Evolutionary conservation across 1,284 basidiomycete genomes (phyloP), one percentile per base, ranked within the genome.

Genomic region (Schizophyllum commune): DNA sequence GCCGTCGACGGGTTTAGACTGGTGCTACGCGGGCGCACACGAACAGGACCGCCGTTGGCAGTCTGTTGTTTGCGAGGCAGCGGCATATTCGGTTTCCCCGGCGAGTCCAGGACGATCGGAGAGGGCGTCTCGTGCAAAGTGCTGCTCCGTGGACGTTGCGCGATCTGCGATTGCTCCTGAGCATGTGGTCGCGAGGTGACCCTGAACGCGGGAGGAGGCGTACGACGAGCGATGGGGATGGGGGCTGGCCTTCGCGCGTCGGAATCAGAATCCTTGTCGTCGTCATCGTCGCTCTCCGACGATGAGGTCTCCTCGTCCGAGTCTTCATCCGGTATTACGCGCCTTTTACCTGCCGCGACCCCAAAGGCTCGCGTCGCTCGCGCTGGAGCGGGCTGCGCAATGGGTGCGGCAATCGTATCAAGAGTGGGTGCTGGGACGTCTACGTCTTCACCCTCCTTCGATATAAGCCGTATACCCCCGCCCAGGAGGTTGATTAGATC

Each of bases 151-250:
- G 59, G 64, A 21, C 67, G 58, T 7, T 63, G 17, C 20, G 39
- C 39, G 53, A 51, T 5, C 34, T 8, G 57, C 47, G 32, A 51
- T n/a, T n/a, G 13, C 19, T 11, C 54, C 55, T 52, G 58, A 63
- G 75, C 73, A 59, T 71, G 73, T 15, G 88, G 86, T 11, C 88
- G 76, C 11, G 86, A 88, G 2, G 84, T 87, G 33, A 89, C 87
- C 60, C 82, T 83, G 67, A 89, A 91, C 9, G 84, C 76, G 1
- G 86, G 81, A 0, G 81, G 79, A 1, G 84, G 81, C 53, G 81
- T 76, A 32, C 86, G 81, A 64, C 82, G 77, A 61, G 82, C 82
- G 60, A 90, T 86, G 13, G 81, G 81, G 22, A 85, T 88, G 1
- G 88, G 88, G 15, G 82, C 78, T 60, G 88, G 83, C 15, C 64